These are phyloP conservation scores for Balansia obtecta DNA, from an alignment of 2,329 filamentous ascomycete species.

Conservation along the genomic window DNA sequence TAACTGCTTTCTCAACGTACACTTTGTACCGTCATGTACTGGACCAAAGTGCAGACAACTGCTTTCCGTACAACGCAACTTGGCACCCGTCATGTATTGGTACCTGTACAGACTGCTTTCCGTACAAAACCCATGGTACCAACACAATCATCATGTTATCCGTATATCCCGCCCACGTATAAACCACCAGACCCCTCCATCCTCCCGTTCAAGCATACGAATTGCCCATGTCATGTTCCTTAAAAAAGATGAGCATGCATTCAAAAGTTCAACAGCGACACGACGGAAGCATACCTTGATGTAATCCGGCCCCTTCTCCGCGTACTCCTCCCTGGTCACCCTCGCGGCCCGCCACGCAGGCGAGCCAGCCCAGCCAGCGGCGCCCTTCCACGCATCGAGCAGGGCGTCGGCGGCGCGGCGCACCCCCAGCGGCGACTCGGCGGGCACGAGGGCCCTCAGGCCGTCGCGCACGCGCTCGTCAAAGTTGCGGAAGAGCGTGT, in stretches of 20 bases:
- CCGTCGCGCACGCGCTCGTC: conserved; percentile 69
- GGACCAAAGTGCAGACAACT: too few relatives aligned
- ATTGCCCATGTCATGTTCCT: conserved; percentile 59
- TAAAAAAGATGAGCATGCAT: too few relatives aligned
- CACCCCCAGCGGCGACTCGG: conserved; percentile 53
- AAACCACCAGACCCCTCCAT: neutral
- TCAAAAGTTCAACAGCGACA: too few relatives aligned
- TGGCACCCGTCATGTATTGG: too few relatives aligned
- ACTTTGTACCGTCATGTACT: too few relatives aligned
- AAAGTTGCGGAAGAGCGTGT: conserved; percentile 75
- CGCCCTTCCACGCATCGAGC: conserved; percentile 87
- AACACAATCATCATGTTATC: too few relatives aligned
- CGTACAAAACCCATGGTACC: too few relatives aligned
- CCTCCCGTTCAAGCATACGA: conserved; percentile 31
- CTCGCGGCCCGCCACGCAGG: conserved; percentile 48
- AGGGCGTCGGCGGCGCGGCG: conserved; percentile 64
- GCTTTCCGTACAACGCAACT: too few relatives aligned
- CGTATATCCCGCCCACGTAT: too few relatives aligned
- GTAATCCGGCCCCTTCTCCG: conserved; percentile 88
- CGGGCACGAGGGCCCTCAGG: conserved; percentile 58
- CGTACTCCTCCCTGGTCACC: conserved; percentile 70
- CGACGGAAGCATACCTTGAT: too few relatives aligned
- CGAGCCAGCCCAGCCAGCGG: conserved; percentile 67
- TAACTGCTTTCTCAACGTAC: too few relatives aligned
- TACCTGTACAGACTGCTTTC: too few relatives aligned